Evolutionary conservation across 225 moss, liverwort and hornwort species (phyloP).

Genomic region (Pseudoscleropodium purum): DNA sequence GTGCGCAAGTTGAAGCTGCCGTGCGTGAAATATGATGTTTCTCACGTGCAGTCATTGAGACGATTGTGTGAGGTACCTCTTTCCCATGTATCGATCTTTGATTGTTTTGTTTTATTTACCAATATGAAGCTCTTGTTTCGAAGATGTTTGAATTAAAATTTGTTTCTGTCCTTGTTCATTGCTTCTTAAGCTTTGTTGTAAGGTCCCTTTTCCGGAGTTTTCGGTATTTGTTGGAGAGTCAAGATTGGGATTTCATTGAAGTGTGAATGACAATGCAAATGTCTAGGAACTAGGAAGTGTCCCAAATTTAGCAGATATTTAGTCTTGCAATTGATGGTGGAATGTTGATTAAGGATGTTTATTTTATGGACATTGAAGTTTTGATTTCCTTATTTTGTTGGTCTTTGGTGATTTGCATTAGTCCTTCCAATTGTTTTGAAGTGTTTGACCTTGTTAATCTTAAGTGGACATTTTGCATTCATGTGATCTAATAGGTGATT

Average conservation of each 20-base stretch:
- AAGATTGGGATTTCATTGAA: not conserved
- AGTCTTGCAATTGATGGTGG: too few species aligned
- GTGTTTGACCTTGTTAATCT: not conserved
- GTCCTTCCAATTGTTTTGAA: not conserved
- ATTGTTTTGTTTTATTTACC: not conserved
- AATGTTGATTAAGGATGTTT: not conserved
- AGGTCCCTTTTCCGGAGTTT: rapidly evolving
- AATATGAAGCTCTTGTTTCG: not conserved
- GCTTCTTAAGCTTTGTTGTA: not conserved
- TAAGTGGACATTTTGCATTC: not conserved
- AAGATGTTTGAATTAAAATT: not conserved
- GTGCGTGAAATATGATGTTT: not conserved
- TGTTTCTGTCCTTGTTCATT: not conserved
- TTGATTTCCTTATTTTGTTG: not conserved
- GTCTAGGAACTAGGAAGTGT: not conserved
- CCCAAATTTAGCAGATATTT: too few species aligned
- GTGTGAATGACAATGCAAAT: not conserved
- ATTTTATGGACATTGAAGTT: not conserved
- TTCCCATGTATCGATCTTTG: not conserved
- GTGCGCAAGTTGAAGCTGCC: not conserved
- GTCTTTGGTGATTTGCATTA: not conserved
- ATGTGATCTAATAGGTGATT: not conserved
- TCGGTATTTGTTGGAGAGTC: too few species aligned
- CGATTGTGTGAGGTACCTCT: not conserved
- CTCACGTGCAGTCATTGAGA: not conserved